These are phyloP conservation scores for Phaeotremella fagi DNA, from an alignment of 768 basidiomycete species.

Conservation along the genomic window DNA sequence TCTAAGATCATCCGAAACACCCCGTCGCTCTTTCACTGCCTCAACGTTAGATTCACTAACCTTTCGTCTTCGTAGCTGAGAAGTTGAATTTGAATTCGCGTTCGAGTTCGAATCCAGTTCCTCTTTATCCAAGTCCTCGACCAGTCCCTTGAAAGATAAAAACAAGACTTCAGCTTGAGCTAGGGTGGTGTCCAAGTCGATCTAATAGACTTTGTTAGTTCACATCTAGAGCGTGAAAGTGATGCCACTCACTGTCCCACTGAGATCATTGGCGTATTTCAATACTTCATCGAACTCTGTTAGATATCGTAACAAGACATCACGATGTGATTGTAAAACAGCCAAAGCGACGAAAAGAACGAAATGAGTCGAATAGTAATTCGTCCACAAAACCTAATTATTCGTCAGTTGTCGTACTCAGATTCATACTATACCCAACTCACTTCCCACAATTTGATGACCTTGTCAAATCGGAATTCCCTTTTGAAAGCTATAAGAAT, in stretches of 20 bases:
- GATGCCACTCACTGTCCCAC: conserved; percentile 34
- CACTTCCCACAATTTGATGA: conserved; percentile 84
- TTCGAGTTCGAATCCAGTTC: conserved; percentile 6
- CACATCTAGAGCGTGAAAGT: not conserved
- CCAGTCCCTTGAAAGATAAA: conserved; percentile 79
- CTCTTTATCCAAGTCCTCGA: conserved; percentile 71
- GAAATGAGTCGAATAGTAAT: conserved; percentile 81
- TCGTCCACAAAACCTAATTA: conserved; percentile 49
- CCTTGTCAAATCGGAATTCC: conserved; percentile 88
- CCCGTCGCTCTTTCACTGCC: conserved; percentile 3
- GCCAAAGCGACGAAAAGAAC: conserved; percentile 93
- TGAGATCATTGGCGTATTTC: conserved; percentile 47
- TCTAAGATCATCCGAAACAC: conserved; percentile 13
- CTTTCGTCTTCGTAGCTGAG: conserved; percentile 2
- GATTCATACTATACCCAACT: conserved; percentile 5
- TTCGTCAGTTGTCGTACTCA: not conserved
- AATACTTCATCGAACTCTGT: conserved; percentile 64
- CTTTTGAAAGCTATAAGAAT: conserved; percentile 82
- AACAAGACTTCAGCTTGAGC: conserved; percentile 96
- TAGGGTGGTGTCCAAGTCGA: conserved; percentile 91
- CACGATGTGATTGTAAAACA: conserved; percentile 87
- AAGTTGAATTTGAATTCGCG: not conserved
- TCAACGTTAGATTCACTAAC: conserved; percentile 2
- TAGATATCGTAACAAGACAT: conserved; percentile 90
- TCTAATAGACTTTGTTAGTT: conserved; percentile 44